These are phyloP conservation scores for Zangia roseola DNA, from an alignment of 768 basidiomycete species.

Conservation along the genomic window DNA sequence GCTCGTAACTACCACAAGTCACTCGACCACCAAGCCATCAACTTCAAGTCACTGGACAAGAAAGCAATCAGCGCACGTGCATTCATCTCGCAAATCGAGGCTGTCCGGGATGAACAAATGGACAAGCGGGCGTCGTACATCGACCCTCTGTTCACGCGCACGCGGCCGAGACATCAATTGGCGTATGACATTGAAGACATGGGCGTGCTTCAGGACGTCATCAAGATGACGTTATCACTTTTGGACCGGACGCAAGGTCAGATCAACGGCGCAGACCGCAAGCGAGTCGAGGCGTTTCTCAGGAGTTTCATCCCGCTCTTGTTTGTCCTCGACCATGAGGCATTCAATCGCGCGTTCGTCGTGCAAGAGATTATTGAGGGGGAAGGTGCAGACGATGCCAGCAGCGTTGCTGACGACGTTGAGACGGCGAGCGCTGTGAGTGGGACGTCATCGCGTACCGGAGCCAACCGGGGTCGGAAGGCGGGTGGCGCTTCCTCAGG, in stretches of 20 bases:
- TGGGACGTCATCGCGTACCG: conserved; percentile 25
- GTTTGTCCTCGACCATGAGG: conserved; percentile 68
- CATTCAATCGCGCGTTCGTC: conserved; percentile 70
- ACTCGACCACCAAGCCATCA: conserved; percentile 89
- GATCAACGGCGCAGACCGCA: conserved; percentile 68
- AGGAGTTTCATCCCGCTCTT: conserved; percentile 75
- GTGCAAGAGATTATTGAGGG: conserved; percentile 61
- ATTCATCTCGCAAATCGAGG: conserved; percentile 83
- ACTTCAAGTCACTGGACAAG: conserved; percentile 90
- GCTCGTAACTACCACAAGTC: conserved; percentile 92
- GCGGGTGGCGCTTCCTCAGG: conserved; percentile 41
- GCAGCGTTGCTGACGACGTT: conserved; percentile 36
- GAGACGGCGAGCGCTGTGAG: conserved; percentile 34
- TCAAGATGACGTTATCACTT: conserved; percentile 88
- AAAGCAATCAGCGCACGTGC: conserved; percentile 72
- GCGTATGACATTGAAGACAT: conserved; percentile 75
- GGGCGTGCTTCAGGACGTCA: conserved; percentile 76
- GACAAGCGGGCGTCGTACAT: conserved; percentile 63
- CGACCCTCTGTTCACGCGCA: conserved; percentile 53
- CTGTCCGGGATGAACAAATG: conserved; percentile 78
- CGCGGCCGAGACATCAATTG: conserved; percentile 73
- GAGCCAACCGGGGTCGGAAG: conserved; percentile 43
- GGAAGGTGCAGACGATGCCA: conserved; percentile 51
- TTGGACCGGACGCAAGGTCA: conserved; percentile 85
- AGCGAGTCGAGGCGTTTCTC: conserved; percentile 79